A percentile compares a stretch with the other conserved stretches of the same genome.
Evolutionary conservation across 805 yeast species (phyloP).

Genomic region (Wickerhamiella kurtzmanii): DNA sequence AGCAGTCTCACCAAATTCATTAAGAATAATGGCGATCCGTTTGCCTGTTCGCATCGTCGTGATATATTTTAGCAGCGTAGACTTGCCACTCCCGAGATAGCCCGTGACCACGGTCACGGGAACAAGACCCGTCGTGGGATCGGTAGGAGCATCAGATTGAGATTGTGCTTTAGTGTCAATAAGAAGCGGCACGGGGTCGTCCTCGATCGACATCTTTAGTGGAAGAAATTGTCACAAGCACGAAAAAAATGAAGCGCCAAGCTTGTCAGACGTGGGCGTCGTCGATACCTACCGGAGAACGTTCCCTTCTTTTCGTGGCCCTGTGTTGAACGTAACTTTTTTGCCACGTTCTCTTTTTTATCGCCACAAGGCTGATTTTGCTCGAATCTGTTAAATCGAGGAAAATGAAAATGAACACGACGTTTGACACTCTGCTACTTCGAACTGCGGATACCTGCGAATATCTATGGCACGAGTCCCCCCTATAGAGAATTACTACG

Average conservation of each 20-base stretch:
- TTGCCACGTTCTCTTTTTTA: no score
- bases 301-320: no score
- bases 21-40: slow-evolving; percentile 76
- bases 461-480: no score
- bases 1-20: slow-evolving; percentile 78
- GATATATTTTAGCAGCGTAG: slow-evolving; percentile 60
- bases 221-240: neutral
- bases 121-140: slow-evolving; percentile 27
- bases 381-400: no score
- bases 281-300: no score
- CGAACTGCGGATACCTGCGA: no score
- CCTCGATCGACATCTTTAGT: slow-evolving; percentile 40
- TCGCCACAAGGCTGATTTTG: no score
- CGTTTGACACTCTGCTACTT: no score
- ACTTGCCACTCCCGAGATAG: slow-evolving; percentile 87
- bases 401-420: no score
- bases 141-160: neutral
- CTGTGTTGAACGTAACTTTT: no score
- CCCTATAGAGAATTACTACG: no score
- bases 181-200: slow-evolving; percentile 22
- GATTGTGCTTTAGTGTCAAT: slow-evolving; percentile 12
- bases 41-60: slow-evolving; percentile 50
- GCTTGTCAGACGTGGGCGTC: neutral
- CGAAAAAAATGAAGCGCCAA: neutral
- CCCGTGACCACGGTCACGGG: slow-evolving; percentile 94